A percentile compares a stretch with the other conserved stretches of the same genome.
Evolutionary conservation across 169 alveolate species (phyloP).

Genomic region (Cytauxzoon felis): DNA sequence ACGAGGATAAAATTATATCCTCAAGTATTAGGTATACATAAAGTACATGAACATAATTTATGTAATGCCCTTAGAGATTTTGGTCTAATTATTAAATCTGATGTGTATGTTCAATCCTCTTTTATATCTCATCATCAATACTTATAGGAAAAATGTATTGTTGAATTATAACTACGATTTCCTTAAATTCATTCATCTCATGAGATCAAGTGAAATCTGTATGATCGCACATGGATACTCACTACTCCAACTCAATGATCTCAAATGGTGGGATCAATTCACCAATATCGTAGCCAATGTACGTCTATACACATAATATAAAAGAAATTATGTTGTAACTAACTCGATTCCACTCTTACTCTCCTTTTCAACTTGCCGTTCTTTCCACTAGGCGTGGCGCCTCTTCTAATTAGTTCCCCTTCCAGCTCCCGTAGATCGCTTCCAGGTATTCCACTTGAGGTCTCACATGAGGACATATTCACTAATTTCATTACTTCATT

Average conservation of each 20-base stretch:
- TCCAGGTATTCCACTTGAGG: no score
- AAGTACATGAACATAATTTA: conserved; percentile 59
- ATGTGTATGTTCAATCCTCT: conserved; percentile 22
- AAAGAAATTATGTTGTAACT: no score
- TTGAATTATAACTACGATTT: conserved; percentile 46
- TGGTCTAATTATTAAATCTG: conserved; percentile 50
- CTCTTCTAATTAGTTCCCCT: no score
- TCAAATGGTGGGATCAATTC: conserved; percentile 56
- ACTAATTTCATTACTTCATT: no score
- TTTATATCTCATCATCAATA: neutral
- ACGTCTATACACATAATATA: neutral
- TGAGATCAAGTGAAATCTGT: conserved; percentile 59
- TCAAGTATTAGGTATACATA: conserved; percentile 61
- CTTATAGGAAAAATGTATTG: conserved; percentile 16
- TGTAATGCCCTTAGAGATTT: conserved; percentile 62
- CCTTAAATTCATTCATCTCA: conserved; percentile 29
- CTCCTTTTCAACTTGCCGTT: no score
- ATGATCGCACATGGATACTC: conserved; percentile 62
- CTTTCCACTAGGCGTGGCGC: no score
- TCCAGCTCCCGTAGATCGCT: no score
- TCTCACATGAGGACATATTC: no score
- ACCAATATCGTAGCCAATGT: conserved; percentile 12
- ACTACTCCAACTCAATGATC: conserved; percentile 22
- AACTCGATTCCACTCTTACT: no score
- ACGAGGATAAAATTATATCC: conserved; percentile 33